Evolutionary conservation across 495 filamentous ascomycete species (phyloP), one percentile per base, ranked within the genome.

Genomic region (Aspergillus kassunensis): DNA sequence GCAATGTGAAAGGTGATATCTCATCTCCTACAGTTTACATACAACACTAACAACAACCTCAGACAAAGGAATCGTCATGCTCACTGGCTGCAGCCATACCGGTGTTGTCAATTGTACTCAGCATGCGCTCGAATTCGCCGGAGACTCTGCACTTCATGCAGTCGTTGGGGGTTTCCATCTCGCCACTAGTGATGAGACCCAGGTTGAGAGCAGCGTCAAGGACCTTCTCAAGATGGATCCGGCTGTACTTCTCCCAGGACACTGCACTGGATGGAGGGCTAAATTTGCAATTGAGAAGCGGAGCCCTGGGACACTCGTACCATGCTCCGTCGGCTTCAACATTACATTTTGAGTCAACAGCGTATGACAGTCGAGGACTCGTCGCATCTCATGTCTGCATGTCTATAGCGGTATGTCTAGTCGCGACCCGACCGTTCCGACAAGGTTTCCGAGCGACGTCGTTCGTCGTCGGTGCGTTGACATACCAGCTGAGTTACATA

Each of bases 151-250:
- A 8, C 59, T 85, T 0, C 77, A 84, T 53, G 76, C 79, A 0
- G 72, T 84, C 6, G 69, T 85, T 7, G 82, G 82, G 12, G 82
- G 82, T 2, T 85, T 77, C 36, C 81, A 84, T 64, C 73, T 85
- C 12, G 80, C 79, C 9, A 74, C 73, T 25, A 74, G 66, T 15
- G 66, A 77, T 0, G 54, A 68, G 6, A 58, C 65, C 20, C 70
- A 76, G 44, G 66, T 82, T 23, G 54, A 72, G 25, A 63, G 64
- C 11, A 81, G 79, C 1, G 66, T 83, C 4, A 49, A 61, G 9
- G 80, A 81, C 52, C 55, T 85, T 23, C 78, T 80, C 53, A 67
- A 56, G 4, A 57, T 84, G 11, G 77, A 76, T 46, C 76, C 79
- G 0, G 76, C 76, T 16, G 63, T 84, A 0, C 55, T 84, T 6